phyloP scores from a whole-genome alignment of 2,329 filamentous ascomycete genomes.

The Fusarium setosum region DNA sequence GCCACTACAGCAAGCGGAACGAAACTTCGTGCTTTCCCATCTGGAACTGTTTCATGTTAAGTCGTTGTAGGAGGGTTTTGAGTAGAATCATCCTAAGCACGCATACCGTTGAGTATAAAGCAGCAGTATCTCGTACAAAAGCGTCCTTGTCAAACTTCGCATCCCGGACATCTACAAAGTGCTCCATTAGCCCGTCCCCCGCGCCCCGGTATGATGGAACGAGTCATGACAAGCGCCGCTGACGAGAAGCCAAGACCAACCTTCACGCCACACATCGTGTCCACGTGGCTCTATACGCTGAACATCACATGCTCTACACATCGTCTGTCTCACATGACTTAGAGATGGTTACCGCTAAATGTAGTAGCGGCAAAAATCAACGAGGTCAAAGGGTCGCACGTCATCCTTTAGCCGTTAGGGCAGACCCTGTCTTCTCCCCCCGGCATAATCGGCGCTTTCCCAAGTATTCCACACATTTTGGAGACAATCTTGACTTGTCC shows the following conservation, averaged over 20 bases:
- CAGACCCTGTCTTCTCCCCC: not conserved
- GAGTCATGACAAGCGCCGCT: not conserved
- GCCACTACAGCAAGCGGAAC: not conserved
- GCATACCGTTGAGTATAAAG: not conserved
- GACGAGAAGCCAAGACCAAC: not conserved
- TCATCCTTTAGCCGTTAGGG: slow-evolving; percentile 1
- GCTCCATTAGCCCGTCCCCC: not conserved
- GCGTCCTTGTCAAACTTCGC: not conserved
- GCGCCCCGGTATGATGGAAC: not conserved
- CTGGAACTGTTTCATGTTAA: not conserved
- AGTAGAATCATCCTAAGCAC: not conserved
- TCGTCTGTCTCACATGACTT: not conserved
- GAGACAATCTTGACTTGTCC: not conserved
- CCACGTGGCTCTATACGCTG: not conserved
- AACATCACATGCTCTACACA: not conserved
- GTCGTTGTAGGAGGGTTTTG: not conserved
- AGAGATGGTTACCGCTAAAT: not conserved
- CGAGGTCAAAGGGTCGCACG: not conserved
- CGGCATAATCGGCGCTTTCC: not conserved
- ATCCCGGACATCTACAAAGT: not conserved
- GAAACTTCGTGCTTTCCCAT: not conserved
- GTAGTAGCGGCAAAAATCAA: not conserved
- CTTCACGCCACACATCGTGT: not conserved
- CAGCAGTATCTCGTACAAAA: not conserved
- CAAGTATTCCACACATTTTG: not conserved